phyloP scores from a whole-genome alignment of 352 stramenopile species.

The Pythium monospermum region DNA sequence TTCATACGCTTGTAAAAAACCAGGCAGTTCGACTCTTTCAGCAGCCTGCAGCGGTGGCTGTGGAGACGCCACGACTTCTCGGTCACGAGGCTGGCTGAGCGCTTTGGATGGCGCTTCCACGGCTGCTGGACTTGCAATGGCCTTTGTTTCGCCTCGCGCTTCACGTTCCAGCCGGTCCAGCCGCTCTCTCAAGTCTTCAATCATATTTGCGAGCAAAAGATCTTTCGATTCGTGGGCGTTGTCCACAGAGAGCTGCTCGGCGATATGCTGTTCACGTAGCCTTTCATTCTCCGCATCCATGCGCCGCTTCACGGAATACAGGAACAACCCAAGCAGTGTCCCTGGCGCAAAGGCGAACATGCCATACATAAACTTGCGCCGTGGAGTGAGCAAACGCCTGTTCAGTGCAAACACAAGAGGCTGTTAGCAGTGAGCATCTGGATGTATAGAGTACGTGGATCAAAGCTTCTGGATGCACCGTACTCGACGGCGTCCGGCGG shows the following conservation, averaged over 20 bases:
- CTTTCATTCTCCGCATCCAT: conserved; percentile 69
- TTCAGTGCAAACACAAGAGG: not conserved
- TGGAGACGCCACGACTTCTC: too few species aligned
- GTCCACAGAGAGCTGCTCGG: conserved; percentile 35
- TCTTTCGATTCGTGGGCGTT: conserved; percentile 47
- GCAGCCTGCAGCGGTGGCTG: too few species aligned
- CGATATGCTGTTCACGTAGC: conserved; percentile 25
- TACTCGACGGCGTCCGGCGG: conserved; percentile 65
- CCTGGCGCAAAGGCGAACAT: conserved; percentile 65
- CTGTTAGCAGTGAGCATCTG: too few species aligned
- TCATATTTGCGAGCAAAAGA: conserved; percentile 34
- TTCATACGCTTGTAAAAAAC: conserved; percentile 11
- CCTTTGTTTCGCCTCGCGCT: conserved; percentile 9
- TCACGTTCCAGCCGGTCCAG: conserved; percentile 50
- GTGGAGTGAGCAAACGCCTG: conserved; percentile 60
- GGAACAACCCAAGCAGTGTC: conserved; percentile 57
- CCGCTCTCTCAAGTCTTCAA: conserved; percentile 60
- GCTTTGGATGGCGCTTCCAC: too few species aligned
- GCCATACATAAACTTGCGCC: conserved; percentile 59
- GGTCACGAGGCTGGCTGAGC: too few species aligned
- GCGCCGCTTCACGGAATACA: conserved; percentile 60
- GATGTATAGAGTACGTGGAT: too few species aligned
- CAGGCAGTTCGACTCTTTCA: conserved; percentile 5
- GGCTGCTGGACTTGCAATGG: conserved; percentile 3
- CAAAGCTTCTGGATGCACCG: conserved; percentile 10